phyloP scores from a whole-genome alignment of 306 rosid species.

The Cucurbita ficifolia region DNA sequence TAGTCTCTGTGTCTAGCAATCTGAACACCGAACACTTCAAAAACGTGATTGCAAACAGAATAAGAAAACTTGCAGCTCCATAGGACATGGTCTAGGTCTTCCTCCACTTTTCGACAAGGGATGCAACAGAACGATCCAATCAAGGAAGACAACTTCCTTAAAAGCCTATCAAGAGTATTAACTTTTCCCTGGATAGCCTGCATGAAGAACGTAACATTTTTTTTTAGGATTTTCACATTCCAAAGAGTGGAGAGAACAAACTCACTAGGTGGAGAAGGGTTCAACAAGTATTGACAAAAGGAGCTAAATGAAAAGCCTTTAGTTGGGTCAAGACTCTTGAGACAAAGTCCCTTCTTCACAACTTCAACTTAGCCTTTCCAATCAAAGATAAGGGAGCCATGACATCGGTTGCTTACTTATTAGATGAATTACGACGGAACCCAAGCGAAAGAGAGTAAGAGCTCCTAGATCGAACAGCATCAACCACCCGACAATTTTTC shows the following conservation, averaged over 20 bases:
- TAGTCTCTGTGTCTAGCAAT: too few relatives aligned
- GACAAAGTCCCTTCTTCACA: background rate
- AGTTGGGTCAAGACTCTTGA: background rate
- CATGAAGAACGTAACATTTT: background rate
- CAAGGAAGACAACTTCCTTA: background rate
- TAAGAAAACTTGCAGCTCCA: too few relatives aligned
- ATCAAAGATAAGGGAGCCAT: background rate
- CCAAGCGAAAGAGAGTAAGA: background rate
- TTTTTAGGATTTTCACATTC: background rate
- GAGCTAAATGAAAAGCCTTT: background rate
- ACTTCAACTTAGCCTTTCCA: background rate
- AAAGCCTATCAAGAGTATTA: background rate
- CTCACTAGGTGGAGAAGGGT: background rate
- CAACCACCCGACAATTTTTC: background rate
- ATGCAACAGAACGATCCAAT: too few relatives aligned
- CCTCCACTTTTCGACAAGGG: too few relatives aligned
- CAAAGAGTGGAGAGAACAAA: background rate
- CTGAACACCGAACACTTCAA: too few relatives aligned
- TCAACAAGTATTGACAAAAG: background rate
- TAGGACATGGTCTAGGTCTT: too few relatives aligned
- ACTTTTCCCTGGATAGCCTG: background rate
- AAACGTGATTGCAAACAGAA: too few relatives aligned
- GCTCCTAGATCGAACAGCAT: background rate
- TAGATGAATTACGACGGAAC: background rate
- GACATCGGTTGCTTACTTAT: too few relatives aligned